Percentiles rank a stretch among this genome's conserved stretches.
Conservation (phyloP, 1,139 yeast genomes). For the Suzukiozyma palmioleophila region DNA sequence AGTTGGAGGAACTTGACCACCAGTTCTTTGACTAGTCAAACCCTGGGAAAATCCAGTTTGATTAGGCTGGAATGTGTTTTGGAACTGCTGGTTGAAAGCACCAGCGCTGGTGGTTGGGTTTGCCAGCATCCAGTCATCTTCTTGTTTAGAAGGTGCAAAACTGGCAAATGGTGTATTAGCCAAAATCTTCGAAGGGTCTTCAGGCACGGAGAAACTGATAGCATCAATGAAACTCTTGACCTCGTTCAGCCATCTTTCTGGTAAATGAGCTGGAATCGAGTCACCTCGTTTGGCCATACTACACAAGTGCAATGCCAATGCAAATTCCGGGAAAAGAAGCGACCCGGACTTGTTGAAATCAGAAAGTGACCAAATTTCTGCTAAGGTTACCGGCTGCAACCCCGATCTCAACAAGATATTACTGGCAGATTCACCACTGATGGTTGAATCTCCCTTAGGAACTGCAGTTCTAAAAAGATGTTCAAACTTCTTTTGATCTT, state of each 20-base stretch:
- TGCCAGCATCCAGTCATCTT: constrained; percentile 22
- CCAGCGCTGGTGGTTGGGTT: constrained; percentile 9
- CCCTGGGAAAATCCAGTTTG: constrained; percentile 34
- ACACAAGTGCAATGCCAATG: constrained; percentile 86
- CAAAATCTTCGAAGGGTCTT: constrained; percentile 40
- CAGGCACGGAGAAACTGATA: constrained; percentile 76
- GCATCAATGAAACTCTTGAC: constrained; percentile 86
- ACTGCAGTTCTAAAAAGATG: constrained; percentile 75
- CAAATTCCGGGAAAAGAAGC: constrained; percentile 89
- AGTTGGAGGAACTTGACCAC: constrained; percentile 7
- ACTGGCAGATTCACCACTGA: constrained; percentile 75
- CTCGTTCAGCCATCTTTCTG: constrained; percentile 72
- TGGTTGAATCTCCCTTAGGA: constrained; percentile 70
- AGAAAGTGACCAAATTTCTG: constrained; percentile 86
- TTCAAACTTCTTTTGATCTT: constrained; percentile 84
- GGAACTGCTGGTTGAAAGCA: constrained; percentile 14
- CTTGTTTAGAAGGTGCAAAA: constrained; percentile 20
- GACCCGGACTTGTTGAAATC: constrained; percentile 86
- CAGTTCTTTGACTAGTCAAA: constrained; percentile 17
- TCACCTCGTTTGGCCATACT: constrained; percentile 75
- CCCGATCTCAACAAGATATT: constrained; percentile 79
- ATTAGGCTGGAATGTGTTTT: constrained; percentile 29
- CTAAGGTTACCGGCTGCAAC: constrained; percentile 68
- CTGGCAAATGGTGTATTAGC: constrained; percentile 47
- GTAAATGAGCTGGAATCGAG: constrained; percentile 67